Base-by-base conservation (phyloP, 2,329 filamentous ascomycete species). In the Aureobasidium subglaciale region DNA sequence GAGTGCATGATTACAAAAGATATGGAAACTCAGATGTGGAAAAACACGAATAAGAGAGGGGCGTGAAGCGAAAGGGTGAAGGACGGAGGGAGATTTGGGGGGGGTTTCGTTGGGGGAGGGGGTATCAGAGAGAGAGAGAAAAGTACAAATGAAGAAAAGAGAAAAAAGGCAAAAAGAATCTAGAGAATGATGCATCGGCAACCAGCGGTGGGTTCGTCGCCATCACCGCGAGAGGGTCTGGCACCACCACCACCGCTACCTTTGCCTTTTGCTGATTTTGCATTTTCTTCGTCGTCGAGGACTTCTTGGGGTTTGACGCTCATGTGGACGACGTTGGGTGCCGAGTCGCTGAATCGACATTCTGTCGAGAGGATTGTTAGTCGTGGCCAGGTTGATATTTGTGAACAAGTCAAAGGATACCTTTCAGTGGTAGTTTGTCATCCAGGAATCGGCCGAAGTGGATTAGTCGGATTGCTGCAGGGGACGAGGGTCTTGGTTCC, bases 321-420 rank as follows among this genome's bases (percentile, higher is more conserved):
- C 90, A 96, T 95, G 71, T 96, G 90, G n/a, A 96, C 84, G 25
- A 95, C 88, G 62, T 95, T 95, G 7, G 88, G 82, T 10, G 79
- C 76, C 60, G 90, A 85, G 27, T 78, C 77, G 65, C 82, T 87
- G 66, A 95, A 90, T 59, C 84, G 86, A 65, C 88, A 91, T 62
- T 91, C 90, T 95, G 64, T 54, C 37, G 18, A 22, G n/a, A 10
- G 10, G 29, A 50, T 27, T 40, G 55, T 35, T 43, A 57, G 13
- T 10, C 8, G 38, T 2, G 16, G 27, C 3, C n/a, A 10, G 40
- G 27, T n/a, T 10, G 15, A 15, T 3, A 11, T 24, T 6, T 24
- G 11, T 16, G 2, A 6, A 25, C 2, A 1, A 27, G 5, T 13
- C 13, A 15, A 7, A 2, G 9, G 4, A 13, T 80, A 96, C 91